A percentile compares a stretch with the other conserved stretches of the same genome.
These are phyloP conservation scores for Boletus huronensis DNA, from an alignment of 768 basidiomycete species.

Conservation along the genomic window DNA sequence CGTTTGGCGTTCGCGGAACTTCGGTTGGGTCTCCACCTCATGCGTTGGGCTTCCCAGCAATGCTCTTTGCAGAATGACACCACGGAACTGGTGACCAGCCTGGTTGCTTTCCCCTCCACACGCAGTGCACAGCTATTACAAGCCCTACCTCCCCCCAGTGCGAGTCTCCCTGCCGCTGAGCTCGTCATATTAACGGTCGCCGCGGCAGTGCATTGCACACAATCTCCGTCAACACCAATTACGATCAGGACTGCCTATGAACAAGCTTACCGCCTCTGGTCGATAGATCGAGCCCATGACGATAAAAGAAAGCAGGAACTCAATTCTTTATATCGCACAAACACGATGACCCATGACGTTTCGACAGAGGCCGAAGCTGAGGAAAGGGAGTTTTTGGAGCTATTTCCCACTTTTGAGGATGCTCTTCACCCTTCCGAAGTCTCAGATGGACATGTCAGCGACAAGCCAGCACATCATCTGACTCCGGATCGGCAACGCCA, in stretches of 20 bases:
- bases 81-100: constrained; percentile 28
- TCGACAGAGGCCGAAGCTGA: constrained; percentile 72
- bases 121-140: constrained; percentile 39
- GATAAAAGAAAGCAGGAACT: constrained; percentile 60
- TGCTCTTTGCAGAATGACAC: constrained; percentile 14
- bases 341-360: constrained; percentile 48
- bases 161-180: constrained; percentile 23
- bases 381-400: constrained; percentile 72
- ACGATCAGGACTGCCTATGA: constrained; percentile 56
- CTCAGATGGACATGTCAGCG: background rate
- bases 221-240: background rate
- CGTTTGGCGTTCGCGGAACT: constrained; percentile 62
- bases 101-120: constrained; percentile 56
- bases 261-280: constrained; percentile 77
- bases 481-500: constrained; percentile 26
- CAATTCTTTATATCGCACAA: constrained; percentile 73
- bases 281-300: constrained; percentile 70
- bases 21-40: constrained; percentile 68
- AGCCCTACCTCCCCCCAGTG: constrained; percentile 12
- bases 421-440: constrained; percentile 34
- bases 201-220: constrained; percentile 31
- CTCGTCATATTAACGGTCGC: constrained; percentile 44
- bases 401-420: constrained; percentile 86
- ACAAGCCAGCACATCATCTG: constrained; percentile 28
- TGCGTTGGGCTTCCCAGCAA: constrained; percentile 30